A percentile compares a stretch with the other conserved stretches of the same genome.
These are phyloP conservation scores for Mycena epipterygia DNA, from an alignment of 768 basidiomycete species.

Conservation along the genomic window DNA sequence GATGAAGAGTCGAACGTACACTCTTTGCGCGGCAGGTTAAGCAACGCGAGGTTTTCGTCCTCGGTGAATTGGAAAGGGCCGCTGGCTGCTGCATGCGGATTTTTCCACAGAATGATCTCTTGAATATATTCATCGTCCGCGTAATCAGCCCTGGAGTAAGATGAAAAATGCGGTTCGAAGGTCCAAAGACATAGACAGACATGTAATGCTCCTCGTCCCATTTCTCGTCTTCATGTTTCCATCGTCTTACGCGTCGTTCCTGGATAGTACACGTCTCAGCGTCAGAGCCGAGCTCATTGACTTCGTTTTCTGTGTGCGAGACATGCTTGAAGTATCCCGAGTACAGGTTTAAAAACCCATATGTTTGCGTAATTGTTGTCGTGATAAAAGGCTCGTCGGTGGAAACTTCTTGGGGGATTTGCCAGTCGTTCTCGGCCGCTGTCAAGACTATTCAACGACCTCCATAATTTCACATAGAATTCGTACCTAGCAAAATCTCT, in stretches of 20 bases:
- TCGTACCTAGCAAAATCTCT: constrained; percentile 70
- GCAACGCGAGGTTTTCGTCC: constrained; percentile 76
- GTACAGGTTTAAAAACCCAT: constrained; percentile 85
- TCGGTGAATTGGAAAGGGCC: constrained; percentile 72
- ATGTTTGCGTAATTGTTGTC: constrained; percentile 61
- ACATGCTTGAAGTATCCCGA: constrained; percentile 83
- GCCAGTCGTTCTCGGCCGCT: constrained; percentile 89
- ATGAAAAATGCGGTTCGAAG: not conserved
- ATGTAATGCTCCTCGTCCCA: constrained; percentile 91
- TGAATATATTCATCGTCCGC: constrained; percentile 82
- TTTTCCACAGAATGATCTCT: constrained; percentile 76
- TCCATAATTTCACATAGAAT: not conserved
- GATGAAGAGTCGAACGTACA: constrained; percentile 49
- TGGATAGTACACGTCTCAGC: constrained; percentile 67
- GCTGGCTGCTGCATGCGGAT: constrained; percentile 60
- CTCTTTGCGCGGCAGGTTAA: constrained; percentile 69
- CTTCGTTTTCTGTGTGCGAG: constrained; percentile 82
- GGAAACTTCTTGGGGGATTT: constrained; percentile 74
- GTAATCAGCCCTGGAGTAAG: constrained; percentile 77
- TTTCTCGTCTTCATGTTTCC: constrained; percentile 78
- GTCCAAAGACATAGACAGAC: constrained; percentile 54
- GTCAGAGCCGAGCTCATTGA: constrained; percentile 81
- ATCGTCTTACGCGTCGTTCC: constrained; percentile 68
- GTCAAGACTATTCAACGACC: constrained; percentile 14
- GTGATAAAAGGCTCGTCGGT: constrained; percentile 54